Conservation (phyloP, 768 basidiomycete species). For the Naganishia friedmannii region DNA sequence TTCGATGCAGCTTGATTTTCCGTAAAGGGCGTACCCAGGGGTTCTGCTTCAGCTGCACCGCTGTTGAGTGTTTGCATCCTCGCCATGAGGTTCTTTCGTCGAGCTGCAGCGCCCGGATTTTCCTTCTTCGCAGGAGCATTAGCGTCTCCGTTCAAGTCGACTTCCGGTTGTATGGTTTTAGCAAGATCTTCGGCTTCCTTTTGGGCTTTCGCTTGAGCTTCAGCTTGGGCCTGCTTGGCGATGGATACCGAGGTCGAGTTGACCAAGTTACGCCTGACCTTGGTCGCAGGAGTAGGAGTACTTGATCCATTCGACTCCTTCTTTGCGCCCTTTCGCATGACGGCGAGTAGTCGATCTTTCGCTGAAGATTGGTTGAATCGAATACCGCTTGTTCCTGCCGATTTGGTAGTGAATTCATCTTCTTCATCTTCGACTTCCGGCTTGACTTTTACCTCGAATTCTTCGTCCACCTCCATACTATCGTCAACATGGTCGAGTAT, state of each 20-base stretch:
- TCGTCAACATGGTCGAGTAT: slow-evolving; percentile 37
- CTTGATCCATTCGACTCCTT: slow-evolving; percentile 4
- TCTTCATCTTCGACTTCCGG: slow-evolving; percentile 43
- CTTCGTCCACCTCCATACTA: slow-evolving; percentile 15
- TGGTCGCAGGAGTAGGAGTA: slow-evolving; percentile 14
- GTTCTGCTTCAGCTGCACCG: slow-evolving; percentile 22
- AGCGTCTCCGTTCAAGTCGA: background rate
- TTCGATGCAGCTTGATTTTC: slow-evolving; percentile 25
- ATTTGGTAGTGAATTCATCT: slow-evolving; percentile 40
- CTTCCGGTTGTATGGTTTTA: slow-evolving; percentile 8
- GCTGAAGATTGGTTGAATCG: slow-evolving; percentile 19
- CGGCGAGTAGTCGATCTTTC: slow-evolving; percentile 28
- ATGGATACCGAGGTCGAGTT: slow-evolving; percentile 31
- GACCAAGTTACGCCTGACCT: slow-evolving; percentile 24
- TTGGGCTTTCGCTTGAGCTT: slow-evolving; percentile 29
- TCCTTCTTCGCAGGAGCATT: slow-evolving; percentile 33
- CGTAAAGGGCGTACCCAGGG: slow-evolving; percentile 23
- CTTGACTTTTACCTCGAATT: slow-evolving; percentile 35
- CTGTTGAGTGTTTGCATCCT: slow-evolving; percentile 29
- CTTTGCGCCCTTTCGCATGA: slow-evolving; percentile 17
- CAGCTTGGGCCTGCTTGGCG: slow-evolving; percentile 23
- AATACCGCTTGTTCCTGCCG: background rate
- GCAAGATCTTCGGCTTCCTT: slow-evolving; percentile 30
- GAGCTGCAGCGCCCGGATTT: slow-evolving; percentile 30
- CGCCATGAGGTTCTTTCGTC: slow-evolving; percentile 27